phyloP scores from a whole-genome alignment of 441 rosid species.

The Populus hybrid region DNA sequence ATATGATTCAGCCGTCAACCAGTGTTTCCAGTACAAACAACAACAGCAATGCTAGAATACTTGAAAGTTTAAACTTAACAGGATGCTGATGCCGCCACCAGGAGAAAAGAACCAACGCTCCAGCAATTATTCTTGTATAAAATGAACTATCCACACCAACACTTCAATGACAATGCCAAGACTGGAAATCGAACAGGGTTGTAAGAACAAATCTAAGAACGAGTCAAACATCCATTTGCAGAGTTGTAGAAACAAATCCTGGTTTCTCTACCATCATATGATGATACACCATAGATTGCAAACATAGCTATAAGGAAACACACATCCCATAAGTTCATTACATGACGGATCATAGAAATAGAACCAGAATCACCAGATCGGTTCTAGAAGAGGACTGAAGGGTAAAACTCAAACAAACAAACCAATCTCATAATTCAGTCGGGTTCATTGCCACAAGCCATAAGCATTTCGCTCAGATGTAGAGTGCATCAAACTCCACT shows the following conservation, averaged over 20 bases:
- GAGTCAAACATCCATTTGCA: constrained; percentile 1
- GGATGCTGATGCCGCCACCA: background rate
- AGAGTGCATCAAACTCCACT: constrained; percentile 22
- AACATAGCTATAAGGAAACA: constrained; percentile 24
- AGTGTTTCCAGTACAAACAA: background rate
- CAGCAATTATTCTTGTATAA: background rate
- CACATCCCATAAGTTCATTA: constrained; percentile 27
- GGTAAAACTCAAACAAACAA: constrained; percentile 31
- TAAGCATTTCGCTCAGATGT: constrained; percentile 36
- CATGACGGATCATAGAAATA: constrained; percentile 24
- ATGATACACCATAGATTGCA: constrained; percentile 15
- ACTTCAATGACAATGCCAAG: background rate
- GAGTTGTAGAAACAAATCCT: background rate
- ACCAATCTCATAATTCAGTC: constrained; percentile 37
- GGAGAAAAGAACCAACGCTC: background rate
- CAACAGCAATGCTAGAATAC: background rate
- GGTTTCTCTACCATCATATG: constrained; percentile 14
- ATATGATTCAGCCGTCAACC: too few species aligned
- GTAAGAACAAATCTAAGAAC: background rate
- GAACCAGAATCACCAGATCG: constrained; percentile 18
- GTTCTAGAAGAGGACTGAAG: constrained; percentile 22
- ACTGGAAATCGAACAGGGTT: background rate
- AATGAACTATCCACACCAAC: background rate
- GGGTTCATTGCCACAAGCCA: constrained; percentile 39
- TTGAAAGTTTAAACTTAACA: background rate